These are phyloP conservation scores for Trichoderma orchidacearum DNA, from an alignment of 495 filamentous ascomycete species.

Conservation along the genomic window DNA sequence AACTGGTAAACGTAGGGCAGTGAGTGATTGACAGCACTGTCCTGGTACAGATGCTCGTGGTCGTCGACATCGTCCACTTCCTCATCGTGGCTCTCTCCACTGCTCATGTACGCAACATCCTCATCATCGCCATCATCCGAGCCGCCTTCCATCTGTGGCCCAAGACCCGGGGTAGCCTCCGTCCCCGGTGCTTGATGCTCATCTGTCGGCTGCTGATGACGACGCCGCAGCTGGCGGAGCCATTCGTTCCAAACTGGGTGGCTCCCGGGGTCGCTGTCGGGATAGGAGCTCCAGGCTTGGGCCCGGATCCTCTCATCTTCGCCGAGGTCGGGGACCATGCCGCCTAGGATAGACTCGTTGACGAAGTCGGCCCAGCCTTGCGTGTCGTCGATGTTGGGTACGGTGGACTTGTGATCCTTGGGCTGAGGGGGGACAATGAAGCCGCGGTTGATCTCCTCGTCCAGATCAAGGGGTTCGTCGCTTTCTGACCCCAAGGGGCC, in stretches of 20 bases:
- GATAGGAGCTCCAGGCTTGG: not conserved
- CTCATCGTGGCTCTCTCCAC: not conserved
- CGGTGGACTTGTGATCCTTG: not conserved
- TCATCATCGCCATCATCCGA: not conserved
- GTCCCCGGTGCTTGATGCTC: too few relatives aligned
- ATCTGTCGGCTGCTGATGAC: not conserved
- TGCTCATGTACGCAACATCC: not conserved
- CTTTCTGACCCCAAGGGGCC: not conserved
- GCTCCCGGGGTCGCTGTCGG: not conserved
- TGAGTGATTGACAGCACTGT: too few relatives aligned
- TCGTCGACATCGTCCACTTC: not conserved
- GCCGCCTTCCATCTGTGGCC: not conserved
- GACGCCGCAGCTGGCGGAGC: not conserved
- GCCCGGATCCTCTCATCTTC: not conserved
- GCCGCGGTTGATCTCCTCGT: constrained; percentile 3
- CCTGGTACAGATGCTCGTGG: too few relatives aligned
- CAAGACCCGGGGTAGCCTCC: too few relatives aligned
- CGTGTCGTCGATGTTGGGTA: not conserved
- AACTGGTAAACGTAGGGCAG: too few relatives aligned
- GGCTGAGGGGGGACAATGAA: not conserved
- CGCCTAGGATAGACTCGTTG: not conserved
- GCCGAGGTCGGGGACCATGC: not conserved
- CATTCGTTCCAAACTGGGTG: not conserved
- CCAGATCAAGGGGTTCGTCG: not conserved
- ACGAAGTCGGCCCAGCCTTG: not conserved